Evolutionary conservation across 2,329 filamentous ascomycete species (phyloP).

Genomic region (Ilyonectria mors-panacis): DNA sequence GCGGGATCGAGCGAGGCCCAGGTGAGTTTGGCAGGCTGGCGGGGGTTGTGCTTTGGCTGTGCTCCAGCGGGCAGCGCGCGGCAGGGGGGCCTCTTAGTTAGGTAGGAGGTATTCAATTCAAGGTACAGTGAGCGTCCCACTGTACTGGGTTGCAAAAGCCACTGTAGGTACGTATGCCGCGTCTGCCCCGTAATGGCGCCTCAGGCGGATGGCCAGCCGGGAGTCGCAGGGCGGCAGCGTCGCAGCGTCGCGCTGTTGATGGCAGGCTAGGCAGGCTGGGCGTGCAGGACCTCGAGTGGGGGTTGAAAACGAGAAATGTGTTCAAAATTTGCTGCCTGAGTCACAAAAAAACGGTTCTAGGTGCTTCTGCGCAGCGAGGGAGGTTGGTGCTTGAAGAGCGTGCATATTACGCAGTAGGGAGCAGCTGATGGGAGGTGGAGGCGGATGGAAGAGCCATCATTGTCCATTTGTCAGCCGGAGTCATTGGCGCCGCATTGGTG

Average conservation of each 20-base stretch:
- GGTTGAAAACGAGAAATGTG: constrained; percentile 24
- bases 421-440: constrained; percentile 25
- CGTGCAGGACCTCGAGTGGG: constrained; percentile 10
- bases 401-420: neutral
- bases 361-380: constrained; percentile 39
- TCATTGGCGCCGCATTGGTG: constrained; percentile 23
- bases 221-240: neutral
- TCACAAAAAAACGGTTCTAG: constrained; percentile 52
- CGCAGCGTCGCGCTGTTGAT: neutral
- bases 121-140: constrained; percentile 22
- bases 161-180: constrained; percentile 13
- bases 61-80: constrained; percentile 6
- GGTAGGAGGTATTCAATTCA: neutral
- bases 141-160: constrained; percentile 19
- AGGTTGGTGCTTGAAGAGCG: constrained; percentile 18
- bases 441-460: constrained; percentile 33
- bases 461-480: constrained; percentile 48
- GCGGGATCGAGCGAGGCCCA: constrained; percentile 34
- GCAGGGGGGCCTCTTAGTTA: constrained; percentile 1
- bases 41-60: constrained; percentile 17
- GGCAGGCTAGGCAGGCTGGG: constrained; percentile 4
- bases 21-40: constrained; percentile 18
- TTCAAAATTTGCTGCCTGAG: constrained; percentile 53
- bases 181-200: neutral
- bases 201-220: constrained; percentile 14